phyloP scores from a whole-genome alignment of 768 basidiomycete genomes.

The Boletus huronensis region DNA sequence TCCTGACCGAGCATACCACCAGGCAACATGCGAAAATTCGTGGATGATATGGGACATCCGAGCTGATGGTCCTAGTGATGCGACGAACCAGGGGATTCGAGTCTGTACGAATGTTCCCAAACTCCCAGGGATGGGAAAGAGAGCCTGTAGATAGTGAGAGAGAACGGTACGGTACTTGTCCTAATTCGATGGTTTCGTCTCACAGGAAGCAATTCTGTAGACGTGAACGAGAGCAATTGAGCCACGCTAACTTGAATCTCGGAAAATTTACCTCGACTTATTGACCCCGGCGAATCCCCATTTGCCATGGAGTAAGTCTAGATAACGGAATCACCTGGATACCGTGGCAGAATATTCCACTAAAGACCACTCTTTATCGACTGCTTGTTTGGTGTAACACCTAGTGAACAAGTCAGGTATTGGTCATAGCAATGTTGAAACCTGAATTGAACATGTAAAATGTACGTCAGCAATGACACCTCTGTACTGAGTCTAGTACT shows the following conservation, averaged over 20 bases:
- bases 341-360: neutral
- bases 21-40: neutral
- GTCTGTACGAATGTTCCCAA: neutral
- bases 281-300: neutral
- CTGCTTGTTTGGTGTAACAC: neutral
- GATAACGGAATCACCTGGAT: neutral
- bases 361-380: neutral
- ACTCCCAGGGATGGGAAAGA: constrained; percentile 12
- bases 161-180: neutral
- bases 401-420: neutral
- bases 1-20: neutral
- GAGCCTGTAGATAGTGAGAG: neutral
- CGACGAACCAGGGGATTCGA: neutral
- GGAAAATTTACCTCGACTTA: neutral
- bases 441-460: neutral
- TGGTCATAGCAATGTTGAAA: neutral
- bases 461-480: neutral
- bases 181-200: constrained; percentile 7
- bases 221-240: neutral
- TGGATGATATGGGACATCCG: neutral
- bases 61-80: neutral
- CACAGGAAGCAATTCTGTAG: constrained; percentile 6
- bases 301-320: neutral
- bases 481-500: no score
- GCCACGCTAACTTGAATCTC: neutral